Percentiles rank a stretch among this genome's conserved stretches.
These are phyloP conservation scores for carrot (Daucus carota) DNA, from an alignment of 129 eudicot genomes.

Conservation along the genomic window DH1_v3.0 NC_030386.2:15747501-15748000, in stretches of 20 bases:
- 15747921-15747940: background rate
- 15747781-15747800: background rate
- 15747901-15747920: background rate
- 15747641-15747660: background rate
- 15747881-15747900: background rate
- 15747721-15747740: background rate
- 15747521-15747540: background rate
- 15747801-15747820: background rate
- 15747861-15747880: background rate
- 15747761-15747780: no score
- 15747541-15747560: background rate
- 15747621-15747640: background rate
- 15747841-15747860: background rate
- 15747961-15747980: background rate
- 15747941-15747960: background rate
- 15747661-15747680: background rate
- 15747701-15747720: no score
- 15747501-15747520: background rate
- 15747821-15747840: background rate
- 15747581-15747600: background rate
- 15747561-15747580: background rate
- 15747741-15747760: no score
- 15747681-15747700: no score
- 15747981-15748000: background rate
- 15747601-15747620: background rate